Percentiles rank a stretch among this genome's conserved stretches.
phyloP scores from a whole-genome alignment of 2,329 filamentous ascomycete genomes.

The Aspergillus amoenus region DNA sequence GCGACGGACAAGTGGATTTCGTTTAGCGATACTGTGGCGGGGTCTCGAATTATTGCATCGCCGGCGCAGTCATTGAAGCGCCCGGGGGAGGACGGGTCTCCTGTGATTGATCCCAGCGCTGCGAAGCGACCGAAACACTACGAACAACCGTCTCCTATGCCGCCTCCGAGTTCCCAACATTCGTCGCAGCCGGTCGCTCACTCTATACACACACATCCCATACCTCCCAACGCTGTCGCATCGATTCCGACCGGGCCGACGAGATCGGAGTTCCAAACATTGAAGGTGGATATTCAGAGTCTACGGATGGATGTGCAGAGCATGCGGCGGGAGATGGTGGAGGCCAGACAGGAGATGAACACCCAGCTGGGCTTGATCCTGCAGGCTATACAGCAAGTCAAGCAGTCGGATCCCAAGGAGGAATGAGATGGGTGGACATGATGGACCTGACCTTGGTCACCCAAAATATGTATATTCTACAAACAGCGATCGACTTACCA shows the following conservation, averaged over 20 bases:
- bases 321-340: constrained; percentile 2
- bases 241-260: constrained; percentile 1
- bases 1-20: constrained; percentile 13
- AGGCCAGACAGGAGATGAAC: constrained; percentile 4
- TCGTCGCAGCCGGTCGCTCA: neutral
- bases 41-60: neutral
- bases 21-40: neutral
- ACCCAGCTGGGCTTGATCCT: constrained; percentile 2
- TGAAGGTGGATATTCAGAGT: constrained; percentile 7
- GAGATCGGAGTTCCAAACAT: neutral
- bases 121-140: constrained; percentile 5
- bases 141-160: neutral
- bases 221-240: neutral
- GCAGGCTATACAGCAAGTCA: neutral
- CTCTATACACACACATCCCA: neutral
- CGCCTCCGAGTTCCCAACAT: neutral
- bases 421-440: neutral
- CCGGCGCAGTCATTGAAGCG: neutral
- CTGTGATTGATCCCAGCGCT: neutral
- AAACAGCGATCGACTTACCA: neutral
- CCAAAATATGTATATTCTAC: neutral
- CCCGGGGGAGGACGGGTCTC: neutral
- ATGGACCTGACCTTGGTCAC: no score
- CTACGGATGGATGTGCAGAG: constrained; percentile 7
- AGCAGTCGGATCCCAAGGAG: neutral